phyloP scores from a whole-genome alignment of 371 early-diverging fungal species.

The Mucor circinelloides region DNA sequence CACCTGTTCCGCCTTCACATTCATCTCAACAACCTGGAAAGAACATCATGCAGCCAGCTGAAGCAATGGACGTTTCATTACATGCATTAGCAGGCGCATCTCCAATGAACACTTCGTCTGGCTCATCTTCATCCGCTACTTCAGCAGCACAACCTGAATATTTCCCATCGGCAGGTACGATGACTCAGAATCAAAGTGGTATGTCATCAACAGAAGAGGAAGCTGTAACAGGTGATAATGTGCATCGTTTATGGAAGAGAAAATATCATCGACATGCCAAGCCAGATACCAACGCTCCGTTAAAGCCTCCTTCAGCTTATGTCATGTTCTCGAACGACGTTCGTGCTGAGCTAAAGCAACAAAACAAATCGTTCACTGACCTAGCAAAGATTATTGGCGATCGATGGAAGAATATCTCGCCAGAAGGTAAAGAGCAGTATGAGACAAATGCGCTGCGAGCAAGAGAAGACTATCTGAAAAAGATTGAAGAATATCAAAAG shows the following conservation, averaged over 20 bases:
- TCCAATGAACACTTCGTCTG: background rate
- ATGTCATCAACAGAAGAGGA: conserved; percentile 53
- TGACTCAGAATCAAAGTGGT: conserved; percentile 22
- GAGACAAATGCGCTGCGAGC: conserved; percentile 35
- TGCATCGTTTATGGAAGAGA: conserved; percentile 40
- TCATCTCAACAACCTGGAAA: background rate
- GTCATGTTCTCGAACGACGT: conserved; percentile 58
- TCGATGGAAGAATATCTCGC: conserved; percentile 44
- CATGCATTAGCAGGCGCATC: background rate
- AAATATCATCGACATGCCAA: conserved; percentile 58
- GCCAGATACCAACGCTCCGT: conserved; percentile 54
- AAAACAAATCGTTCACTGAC: conserved; percentile 53
- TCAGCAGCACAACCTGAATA: conserved; percentile 11
- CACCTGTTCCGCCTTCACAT: background rate
- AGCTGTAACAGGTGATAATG: conserved; percentile 35
- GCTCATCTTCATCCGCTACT: conserved; percentile 2
- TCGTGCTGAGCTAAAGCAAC: conserved; percentile 45
- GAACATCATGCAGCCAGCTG: background rate
- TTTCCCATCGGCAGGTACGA: conserved; percentile 33
- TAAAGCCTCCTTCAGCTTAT: conserved; percentile 60
- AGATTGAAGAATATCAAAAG: conserved; percentile 41
- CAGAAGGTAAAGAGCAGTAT: conserved; percentile 36
- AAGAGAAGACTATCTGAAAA: conserved; percentile 41
- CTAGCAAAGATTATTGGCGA: conserved; percentile 56
- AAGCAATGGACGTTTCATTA: conserved; percentile 12